These are phyloP conservation scores for Brassica cretica DNA, from an alignment of 345 rosid genomes.

Conservation along the genomic window DNA sequence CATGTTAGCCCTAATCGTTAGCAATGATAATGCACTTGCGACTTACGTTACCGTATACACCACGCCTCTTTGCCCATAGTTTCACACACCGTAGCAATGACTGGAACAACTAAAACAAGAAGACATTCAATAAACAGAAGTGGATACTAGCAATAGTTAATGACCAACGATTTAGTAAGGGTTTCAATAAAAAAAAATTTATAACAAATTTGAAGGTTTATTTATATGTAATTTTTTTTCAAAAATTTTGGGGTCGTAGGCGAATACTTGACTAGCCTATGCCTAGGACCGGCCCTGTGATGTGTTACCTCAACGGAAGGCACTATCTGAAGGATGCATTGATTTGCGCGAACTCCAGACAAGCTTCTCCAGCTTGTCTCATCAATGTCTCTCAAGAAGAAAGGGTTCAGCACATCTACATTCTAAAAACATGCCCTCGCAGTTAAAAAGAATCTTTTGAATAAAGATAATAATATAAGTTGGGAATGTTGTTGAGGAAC, in stretches of 20 bases:
- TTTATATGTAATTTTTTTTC: too few relatives aligned
- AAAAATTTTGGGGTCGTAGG: too few relatives aligned
- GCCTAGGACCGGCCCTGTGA: neutral
- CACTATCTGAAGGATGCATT: constrained; percentile 50
- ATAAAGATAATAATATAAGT: neutral
- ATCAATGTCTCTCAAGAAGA: constrained; percentile 48
- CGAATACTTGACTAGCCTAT: too few relatives aligned
- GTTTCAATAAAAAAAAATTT: too few relatives aligned
- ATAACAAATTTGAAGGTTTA: too few relatives aligned
- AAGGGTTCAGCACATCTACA: constrained; percentile 51
- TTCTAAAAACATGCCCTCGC: constrained; percentile 37
- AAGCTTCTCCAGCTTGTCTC: constrained; percentile 62
- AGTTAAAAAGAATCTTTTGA: neutral
- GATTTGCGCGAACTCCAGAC: constrained; percentile 57
- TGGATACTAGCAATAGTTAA: neutral
- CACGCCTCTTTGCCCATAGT: constrained; percentile 61
- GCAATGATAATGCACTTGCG: constrained; percentile 12
- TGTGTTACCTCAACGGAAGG: constrained; percentile 53
- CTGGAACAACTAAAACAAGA: constrained; percentile 49
- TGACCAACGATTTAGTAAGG: too few relatives aligned
- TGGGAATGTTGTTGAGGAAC: neutral
- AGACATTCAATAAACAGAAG: neutral
- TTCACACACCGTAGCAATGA: constrained; percentile 53
- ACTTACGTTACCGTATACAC: constrained; percentile 64
- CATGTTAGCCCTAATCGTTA: neutral